Evolutionary conservation across 2,329 filamentous ascomycete species (phyloP).

Genomic region (Aspergillus thermomutatus): DNA sequence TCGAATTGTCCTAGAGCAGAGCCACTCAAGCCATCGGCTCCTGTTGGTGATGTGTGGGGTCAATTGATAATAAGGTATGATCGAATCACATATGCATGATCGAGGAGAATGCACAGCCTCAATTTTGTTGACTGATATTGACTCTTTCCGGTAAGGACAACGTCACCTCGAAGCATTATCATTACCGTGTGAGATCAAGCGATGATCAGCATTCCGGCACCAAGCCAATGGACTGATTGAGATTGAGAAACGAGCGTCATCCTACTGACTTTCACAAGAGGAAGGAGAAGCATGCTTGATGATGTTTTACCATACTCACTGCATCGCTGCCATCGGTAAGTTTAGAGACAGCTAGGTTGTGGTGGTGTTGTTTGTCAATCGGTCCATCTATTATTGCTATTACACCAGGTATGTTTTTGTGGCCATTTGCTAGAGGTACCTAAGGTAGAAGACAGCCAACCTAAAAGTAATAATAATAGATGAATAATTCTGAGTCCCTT

Average conservation of each 20-base stretch:
- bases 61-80: neutral
- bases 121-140: constrained; percentile 14
- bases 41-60: constrained; percentile 22
- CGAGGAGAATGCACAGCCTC: constrained; percentile 30
- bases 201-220: neutral
- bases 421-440: no score
- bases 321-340: neutral
- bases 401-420: neutral
- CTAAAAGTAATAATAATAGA: no score
- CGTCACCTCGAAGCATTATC: constrained; percentile 11
- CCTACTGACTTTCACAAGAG: constrained; percentile 7
- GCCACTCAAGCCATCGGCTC: constrained; percentile 20
- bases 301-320: neutral
- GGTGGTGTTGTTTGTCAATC: neutral
- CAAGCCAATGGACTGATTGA: constrained; percentile 2
- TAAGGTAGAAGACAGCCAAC: no score
- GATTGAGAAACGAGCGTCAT: constrained; percentile 9
- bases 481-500: neutral
- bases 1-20: neutral
- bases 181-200: constrained; percentile 3
- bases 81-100: constrained; percentile 2
- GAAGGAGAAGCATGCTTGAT: neutral
- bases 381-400: neutral
- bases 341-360: neutral
- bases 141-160: constrained; percentile 3